A percentile compares a stretch with the other conserved stretches of the same genome.
phyloP scores from a whole-genome alignment of 306 rosid species.

The Parietaria judaica region DNA sequence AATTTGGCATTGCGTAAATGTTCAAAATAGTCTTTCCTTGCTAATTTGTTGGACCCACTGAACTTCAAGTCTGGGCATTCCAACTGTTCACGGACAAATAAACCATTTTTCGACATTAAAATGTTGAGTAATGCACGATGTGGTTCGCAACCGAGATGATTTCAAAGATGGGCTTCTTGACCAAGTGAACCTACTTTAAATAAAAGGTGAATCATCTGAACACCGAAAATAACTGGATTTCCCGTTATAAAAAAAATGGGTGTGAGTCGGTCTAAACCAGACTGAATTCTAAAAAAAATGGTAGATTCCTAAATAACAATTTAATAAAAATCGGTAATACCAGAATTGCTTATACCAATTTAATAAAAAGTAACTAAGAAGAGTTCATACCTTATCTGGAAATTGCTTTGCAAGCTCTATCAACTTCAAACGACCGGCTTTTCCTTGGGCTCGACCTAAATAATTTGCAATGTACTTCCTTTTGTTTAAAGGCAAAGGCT shows the following conservation, averaged over 20 bases:
- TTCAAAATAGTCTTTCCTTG: constrained; percentile 72
- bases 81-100: constrained; percentile 52
- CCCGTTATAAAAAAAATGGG: no score
- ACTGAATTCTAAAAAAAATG: no score
- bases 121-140: neutral
- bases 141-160: neutral
- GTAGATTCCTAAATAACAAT: no score
- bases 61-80: constrained; percentile 93
- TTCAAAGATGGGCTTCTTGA: neutral
- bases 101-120: constrained; percentile 1
- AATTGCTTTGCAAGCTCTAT: constrained; percentile 70
- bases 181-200: neutral
- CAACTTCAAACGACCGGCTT: constrained; percentile 76
- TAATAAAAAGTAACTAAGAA: neutral
- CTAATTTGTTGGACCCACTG: constrained; percentile 71
- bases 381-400: constrained; percentile 61
- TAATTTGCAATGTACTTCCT: constrained; percentile 79
- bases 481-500: constrained; percentile 74
- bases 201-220: neutral
- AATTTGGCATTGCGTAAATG: constrained; percentile 81
- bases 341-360: neutral
- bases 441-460: constrained; percentile 96
- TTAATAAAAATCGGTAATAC: neutral
- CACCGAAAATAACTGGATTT: no score
- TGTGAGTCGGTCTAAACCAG: no score